Evolutionary conservation across 805 yeast genomes (phyloP), one percentile per base, ranked within the genome.

Genomic region (Candida schatavii): DNA sequence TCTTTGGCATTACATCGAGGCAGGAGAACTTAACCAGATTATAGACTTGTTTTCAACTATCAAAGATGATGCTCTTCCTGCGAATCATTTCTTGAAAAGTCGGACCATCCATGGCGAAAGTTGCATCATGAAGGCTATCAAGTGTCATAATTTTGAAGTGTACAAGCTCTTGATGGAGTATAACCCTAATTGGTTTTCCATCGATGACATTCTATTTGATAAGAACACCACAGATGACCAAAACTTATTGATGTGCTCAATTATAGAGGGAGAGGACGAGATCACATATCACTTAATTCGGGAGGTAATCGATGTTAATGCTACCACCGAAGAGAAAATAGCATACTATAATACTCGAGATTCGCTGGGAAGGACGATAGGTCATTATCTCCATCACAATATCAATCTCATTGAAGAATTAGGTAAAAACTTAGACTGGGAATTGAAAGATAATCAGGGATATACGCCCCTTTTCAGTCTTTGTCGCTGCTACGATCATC

Each of bases 381-480:
- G 90, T 0, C 97, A 90, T 57, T 82, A 84, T 49, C 57, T 88
- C 14, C 78, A 80, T 46, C 81, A 82, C 48, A 71, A 79, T 36
- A 64, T 74, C 17, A 63, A 69, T 2, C 59, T 85, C 0, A 72
- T 88, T 11, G 52, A 56, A 4, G 55, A 52, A 13, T 57, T 88
- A 9, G 95, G 95, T 0, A 56, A 56, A 1, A 73, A 67, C 34
- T 64, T 89, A 4, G 71, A 86, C 51, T 91, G 97, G 97, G 70
- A 67, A 5, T 56, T 62, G 11, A 74, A 74, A 39, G 97, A 90
- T 55, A 47, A 52, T 10, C 78, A 75, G 45, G 78, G 82, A 0
- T 87, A 85, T 50, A 87, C 97, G 0, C 95, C 97, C 0, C 63
- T 91, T 7, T 79, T 85, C 59, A 75, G 88, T 2, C 62, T 87